Conservation (phyloP, 179 eudicot genomes). For the Heliamphora pulchella region DNA sequence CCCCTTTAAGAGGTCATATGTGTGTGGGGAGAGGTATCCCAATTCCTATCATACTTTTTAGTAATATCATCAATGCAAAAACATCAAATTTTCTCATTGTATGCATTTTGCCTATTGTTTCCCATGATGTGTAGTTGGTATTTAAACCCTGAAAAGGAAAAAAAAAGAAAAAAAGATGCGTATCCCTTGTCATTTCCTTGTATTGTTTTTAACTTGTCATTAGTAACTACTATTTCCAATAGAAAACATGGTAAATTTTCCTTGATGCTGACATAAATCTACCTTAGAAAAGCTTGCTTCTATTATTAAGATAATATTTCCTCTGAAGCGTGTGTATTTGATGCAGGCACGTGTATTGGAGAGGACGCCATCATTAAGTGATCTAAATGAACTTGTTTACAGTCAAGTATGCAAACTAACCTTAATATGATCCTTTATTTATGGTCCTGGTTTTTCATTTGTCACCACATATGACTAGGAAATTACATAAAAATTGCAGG, state of each 20-base stretch:
- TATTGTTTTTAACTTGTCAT: background rate
- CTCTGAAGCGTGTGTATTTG: constrained; percentile 1
- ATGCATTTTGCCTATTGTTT: background rate
- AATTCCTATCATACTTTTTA: background rate
- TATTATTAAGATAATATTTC: background rate
- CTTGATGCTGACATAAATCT: constrained; percentile 16
- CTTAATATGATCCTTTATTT: background rate
- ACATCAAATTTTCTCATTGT: background rate
- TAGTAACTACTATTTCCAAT: background rate
- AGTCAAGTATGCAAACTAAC: constrained; percentile 55
- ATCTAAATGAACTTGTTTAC: constrained; percentile 76
- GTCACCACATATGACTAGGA: background rate
- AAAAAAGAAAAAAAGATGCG: background rate
- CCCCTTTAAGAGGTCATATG: background rate
- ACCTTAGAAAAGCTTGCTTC: constrained; percentile 2
- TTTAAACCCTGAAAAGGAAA: background rate
- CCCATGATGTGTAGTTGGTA: background rate
- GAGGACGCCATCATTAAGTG: constrained; percentile 93
- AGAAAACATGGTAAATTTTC: background rate
- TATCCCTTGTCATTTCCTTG: background rate
- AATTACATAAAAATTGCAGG: background rate
- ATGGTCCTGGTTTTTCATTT: constrained; percentile 1
- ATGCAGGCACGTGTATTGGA: constrained; percentile 74
- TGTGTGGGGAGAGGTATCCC: background rate
- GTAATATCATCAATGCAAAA: background rate